phyloP scores from a whole-genome alignment of 306 rosid species.

The Purshia tridentata region DNA sequence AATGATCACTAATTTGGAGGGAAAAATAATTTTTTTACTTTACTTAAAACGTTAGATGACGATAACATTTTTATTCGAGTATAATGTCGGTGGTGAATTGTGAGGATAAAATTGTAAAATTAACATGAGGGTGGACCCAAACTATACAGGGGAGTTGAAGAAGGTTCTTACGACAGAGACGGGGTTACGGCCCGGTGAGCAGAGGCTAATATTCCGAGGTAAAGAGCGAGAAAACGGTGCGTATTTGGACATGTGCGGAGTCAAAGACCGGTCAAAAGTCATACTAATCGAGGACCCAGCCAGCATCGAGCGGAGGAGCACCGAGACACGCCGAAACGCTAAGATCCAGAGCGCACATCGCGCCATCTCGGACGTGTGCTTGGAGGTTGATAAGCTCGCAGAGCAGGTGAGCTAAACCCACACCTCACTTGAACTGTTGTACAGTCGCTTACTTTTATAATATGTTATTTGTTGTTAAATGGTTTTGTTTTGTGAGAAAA shows the following conservation, averaged over 20 bases:
- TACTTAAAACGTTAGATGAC: not conserved
- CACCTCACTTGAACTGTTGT: not conserved
- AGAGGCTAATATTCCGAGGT: slow-evolving; percentile 57
- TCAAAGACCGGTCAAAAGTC: slow-evolving; percentile 71
- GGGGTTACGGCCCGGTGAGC: slow-evolving; percentile 55
- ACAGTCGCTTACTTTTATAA: not conserved
- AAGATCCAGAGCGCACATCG: slow-evolving; percentile 57
- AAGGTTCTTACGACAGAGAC: slow-evolving; percentile 56
- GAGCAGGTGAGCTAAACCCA: slow-evolving; percentile 47
- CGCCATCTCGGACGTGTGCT: slow-evolving; percentile 49
- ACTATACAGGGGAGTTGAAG: slow-evolving; percentile 72
- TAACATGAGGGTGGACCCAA: not conserved
- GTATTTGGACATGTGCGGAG: slow-evolving; percentile 65
- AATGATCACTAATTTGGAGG: not conserved
- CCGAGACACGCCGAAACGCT: slow-evolving; percentile 52
- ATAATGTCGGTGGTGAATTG: not conserved
- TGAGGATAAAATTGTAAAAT: slow-evolving; percentile 8
- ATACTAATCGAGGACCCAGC: slow-evolving; percentile 60
- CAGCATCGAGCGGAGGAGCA: slow-evolving; percentile 56
- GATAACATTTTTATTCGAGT: not conserved
- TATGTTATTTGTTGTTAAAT: too few relatives aligned
- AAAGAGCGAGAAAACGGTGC: slow-evolving; percentile 65
- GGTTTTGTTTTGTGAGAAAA: not conserved
- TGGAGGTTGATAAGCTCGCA: slow-evolving; percentile 56
- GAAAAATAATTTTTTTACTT: slow-evolving; percentile 2